Base-by-base conservation (phyloP, 129 eudicot species). In the Scalesia atractyloides region DNA sequence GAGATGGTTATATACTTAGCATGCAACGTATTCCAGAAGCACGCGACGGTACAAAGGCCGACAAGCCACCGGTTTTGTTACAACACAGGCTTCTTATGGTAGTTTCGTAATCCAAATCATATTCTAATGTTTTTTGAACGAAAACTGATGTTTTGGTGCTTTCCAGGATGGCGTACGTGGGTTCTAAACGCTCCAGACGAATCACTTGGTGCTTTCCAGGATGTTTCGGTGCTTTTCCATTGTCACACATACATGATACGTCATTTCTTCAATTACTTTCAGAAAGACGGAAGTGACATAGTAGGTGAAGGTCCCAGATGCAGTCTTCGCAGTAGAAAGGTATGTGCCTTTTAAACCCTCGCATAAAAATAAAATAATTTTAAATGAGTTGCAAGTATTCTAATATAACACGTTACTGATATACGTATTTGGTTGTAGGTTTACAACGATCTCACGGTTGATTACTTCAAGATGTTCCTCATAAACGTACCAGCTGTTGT, bases 291-390 rank as follows among this genome's bases (percentile, higher is more conserved):
- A 61, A 95, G 99, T 74, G 87, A 83, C 17, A 95, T 95, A 70
- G 99, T 95, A 64, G 94, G 84, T 18, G 99, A 95, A 76, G 97
- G 99, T 54, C 99, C 99, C 68, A 74, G 99, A 54, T 95, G 99
- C 97, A 95, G 99, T 82, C 97, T 95, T 63, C 97, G 99, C 30
- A 95, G 91, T 79, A 83, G 93, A 82, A 95, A 90, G 96, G 99
- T 94, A 49, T 73, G 75, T 77, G 58, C 16, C 74, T 41, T 37
- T 37, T 0, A 47, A 16, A 60, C 19, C 69, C 26, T 44, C 26
- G 15, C 64, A 12, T 20, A 36, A 54, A 20, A 13, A n/a, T n/a
- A n/a, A n/a, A n/a, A n/a, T n/a, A n/a, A n/a, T n/a, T n/a, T n/a
- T n/a, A n/a, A n/a, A n/a, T n/a, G n/a, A n/a, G n/a, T n/a, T n/a